phyloP scores from a whole-genome alignment of 768 basidiomycete species.

The Steccherinum ochraceum region DNA sequence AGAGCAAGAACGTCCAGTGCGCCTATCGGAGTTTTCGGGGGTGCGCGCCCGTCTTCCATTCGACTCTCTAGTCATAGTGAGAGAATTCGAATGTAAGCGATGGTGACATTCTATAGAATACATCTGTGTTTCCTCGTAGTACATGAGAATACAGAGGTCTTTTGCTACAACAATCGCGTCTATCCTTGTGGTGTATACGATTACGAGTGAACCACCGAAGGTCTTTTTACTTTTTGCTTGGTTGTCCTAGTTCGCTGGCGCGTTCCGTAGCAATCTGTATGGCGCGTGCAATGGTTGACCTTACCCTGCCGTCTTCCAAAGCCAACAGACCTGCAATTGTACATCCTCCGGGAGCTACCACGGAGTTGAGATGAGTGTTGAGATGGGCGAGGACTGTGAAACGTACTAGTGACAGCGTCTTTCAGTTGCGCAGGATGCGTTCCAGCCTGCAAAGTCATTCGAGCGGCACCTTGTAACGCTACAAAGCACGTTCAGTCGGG shows the following conservation, averaged over 20 bases:
- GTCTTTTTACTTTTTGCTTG: conserved; percentile 41
- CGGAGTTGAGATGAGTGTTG: conserved; percentile 2
- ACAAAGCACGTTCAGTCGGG: conserved; percentile 3
- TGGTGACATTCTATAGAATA: conserved; percentile 12
- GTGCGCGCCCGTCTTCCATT: conserved; percentile 20
- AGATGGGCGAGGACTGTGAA: neutral
- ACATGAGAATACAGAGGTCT: conserved; percentile 1
- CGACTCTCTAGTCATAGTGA: conserved; percentile 15
- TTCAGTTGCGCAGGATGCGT: conserved; percentile 94
- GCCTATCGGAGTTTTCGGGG: conserved; percentile 8
- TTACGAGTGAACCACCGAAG: neutral
- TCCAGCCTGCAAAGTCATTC: conserved; percentile 89
- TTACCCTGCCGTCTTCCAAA: conserved; percentile 88
- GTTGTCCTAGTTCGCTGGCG: conserved; percentile 80
- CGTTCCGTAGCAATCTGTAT: conserved; percentile 93
- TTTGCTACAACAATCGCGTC: neutral
- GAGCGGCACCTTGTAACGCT: conserved; percentile 95
- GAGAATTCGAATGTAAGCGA: conserved; percentile 20
- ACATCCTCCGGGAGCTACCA: conserved; percentile 89
- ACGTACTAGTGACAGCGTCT: conserved; percentile 93
- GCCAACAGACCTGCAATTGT: conserved; percentile 96
- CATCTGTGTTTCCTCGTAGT: neutral
- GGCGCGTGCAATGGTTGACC: conserved; percentile 90
- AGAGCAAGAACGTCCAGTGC: conserved; percentile 59
- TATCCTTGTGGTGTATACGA: neutral